These are phyloP conservation scores for Neonectria hederae DNA, from an alignment of 2,329 filamentous ascomycete species.

Conservation along the genomic window DNA sequence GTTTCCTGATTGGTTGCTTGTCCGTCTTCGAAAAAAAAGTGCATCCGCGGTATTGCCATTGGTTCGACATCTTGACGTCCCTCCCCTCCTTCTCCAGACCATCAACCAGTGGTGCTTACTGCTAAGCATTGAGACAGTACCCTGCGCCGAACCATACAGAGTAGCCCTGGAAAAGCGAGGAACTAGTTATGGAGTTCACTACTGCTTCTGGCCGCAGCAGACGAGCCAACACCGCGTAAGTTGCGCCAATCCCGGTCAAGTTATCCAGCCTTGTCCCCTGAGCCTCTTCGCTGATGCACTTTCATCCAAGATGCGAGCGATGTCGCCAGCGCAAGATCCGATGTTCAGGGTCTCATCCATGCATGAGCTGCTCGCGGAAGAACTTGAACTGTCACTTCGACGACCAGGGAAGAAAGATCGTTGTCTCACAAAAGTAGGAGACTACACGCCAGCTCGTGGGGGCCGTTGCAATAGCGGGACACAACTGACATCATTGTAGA, in stretches of 20 bases:
- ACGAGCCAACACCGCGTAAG: slow-evolving; percentile 16
- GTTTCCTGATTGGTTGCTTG: background rate
- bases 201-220: background rate
- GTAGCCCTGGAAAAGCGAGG: background rate
- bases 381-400: slow-evolving; percentile 18
- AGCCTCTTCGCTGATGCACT: background rate
- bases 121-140: background rate
- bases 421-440: slow-evolving; percentile 15
- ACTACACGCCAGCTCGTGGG: background rate
- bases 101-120: background rate
- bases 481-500: background rate
- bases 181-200: slow-evolving; percentile 1
- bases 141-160: background rate
- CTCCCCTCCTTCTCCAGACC: background rate
- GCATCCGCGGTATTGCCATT: background rate
- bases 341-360: slow-evolving; percentile 19
- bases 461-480: background rate
- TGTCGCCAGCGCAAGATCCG: slow-evolving; percentile 22
- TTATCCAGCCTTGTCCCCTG: background rate
- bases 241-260: background rate
- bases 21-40: background rate
- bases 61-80: background rate
- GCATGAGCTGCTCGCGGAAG: slow-evolving; percentile 16
- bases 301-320: slow-evolving; percentile 13
- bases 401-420: slow-evolving; percentile 13